Evolutionary conservation across 1,284 basidiomycete species (phyloP), one percentile per base, ranked within the genome.

Genomic region (Apiotrichum siamense): DNA sequence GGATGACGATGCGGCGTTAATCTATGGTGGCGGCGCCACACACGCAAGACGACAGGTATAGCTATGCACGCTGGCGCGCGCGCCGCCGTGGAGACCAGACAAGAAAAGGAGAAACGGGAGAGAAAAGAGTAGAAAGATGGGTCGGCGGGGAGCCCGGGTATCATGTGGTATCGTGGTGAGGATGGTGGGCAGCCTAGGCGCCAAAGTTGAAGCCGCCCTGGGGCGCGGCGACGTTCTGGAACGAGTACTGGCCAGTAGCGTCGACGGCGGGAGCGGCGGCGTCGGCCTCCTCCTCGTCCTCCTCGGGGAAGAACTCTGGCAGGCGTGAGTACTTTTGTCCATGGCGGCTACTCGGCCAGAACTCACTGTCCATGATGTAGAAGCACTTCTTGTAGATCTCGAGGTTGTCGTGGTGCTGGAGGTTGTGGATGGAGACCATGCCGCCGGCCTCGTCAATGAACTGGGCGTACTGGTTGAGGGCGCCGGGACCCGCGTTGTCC

Each of bases 381-480:
- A 96, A 98, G 57, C 93, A 94, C 79, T 98, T 98, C 81, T 97
- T 97, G 80, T 98, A 81, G 68, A 98, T 98, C 69, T 98, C 94
- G 75, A 97, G 77, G 77, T 97, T 99, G 78, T 98, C 94, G 76
- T 98, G 96, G 76, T 96, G 92, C 77, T 99, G 96, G 57, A 98
- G 83, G 76, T 97, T 94, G 81, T 97, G 94, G 72, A 98, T 97
- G 23, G 90, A 87, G 59, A 94, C 83, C 93, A 99, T 97, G 47
- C 96, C 96, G 61, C 96, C 94, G 32, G 93, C 92, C 76, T 98
- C 96, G 75, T 99, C 96, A 44, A 98, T 89, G 66, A 80, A 97
- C 49, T 88, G 77, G 15, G 96, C 94, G 73, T 97, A 99, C 67
- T 91, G 85, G 76, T 98, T 99, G 45, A 84, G 80, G 13, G 83